These are phyloP conservation scores for Paecilomyces sp. DNA, from an alignment of 2,329 filamentous ascomycete genomes.

Conservation along the genomic window DNA sequence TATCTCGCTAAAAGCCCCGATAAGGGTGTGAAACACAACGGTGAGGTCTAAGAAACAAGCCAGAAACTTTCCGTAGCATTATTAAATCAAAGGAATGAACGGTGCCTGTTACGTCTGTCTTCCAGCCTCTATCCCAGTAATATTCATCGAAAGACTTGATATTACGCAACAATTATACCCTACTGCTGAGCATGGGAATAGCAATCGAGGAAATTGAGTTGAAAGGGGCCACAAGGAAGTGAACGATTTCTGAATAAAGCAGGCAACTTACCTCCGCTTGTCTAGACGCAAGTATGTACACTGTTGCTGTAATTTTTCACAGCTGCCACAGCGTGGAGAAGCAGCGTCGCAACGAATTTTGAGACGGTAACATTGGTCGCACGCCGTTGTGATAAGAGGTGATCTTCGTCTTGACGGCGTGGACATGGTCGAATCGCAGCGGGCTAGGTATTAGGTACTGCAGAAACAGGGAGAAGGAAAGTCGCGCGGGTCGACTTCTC, in stretches of 20 bases:
- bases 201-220: neutral
- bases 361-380: conserved; percentile 9
- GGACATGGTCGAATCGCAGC: neutral
- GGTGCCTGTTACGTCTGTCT: neutral
- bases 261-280: conserved; percentile 6
- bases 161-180: neutral
- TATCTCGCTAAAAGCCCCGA: neutral
- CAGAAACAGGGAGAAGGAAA: no score
- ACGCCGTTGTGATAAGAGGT: conserved; percentile 7
- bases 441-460: neutral
- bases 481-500: neutral
- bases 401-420: conserved; percentile 2
- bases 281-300: conserved; percentile 10
- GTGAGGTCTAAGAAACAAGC: neutral
- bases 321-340: conserved; percentile 8
- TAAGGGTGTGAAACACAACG: neutral
- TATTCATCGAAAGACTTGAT: neutral
- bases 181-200: neutral
- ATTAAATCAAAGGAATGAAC: neutral
- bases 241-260: neutral
- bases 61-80: neutral
- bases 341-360: conserved; percentile 10
- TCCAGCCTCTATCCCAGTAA: neutral
- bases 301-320: conserved; percentile 5
- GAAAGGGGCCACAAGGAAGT: no score